Conservation (phyloP, 768 basidiomycete genomes). For the Roridomyces roridus region DNA sequence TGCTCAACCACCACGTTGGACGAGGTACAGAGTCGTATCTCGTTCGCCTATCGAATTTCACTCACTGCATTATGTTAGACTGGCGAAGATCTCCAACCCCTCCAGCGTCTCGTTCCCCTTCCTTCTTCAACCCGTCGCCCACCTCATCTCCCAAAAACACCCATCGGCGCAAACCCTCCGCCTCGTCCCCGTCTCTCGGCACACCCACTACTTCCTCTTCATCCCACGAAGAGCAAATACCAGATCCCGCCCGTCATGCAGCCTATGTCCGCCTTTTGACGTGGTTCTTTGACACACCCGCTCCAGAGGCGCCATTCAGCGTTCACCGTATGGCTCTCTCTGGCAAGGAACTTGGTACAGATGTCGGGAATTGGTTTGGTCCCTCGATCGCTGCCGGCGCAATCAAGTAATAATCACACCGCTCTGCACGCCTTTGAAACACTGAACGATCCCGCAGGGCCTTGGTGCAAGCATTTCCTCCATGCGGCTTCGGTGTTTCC, state of each 20-base stretch:
- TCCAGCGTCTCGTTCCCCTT: slow-evolving; percentile 14
- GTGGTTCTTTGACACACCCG: slow-evolving; percentile 94
- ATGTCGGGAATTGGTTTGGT: slow-evolving; percentile 98
- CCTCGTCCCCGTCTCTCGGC: slow-evolving; percentile 54
- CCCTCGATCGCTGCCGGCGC: slow-evolving; percentile 98
- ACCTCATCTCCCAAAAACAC: slow-evolving; percentile 24
- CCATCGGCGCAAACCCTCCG: slow-evolving; percentile 30
- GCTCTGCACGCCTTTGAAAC: background rate
- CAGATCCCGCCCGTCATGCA: slow-evolving; percentile 54
- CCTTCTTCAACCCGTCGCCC: slow-evolving; percentile 22
- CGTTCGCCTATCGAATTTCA: slow-evolving; percentile 26
- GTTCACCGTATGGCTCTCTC: slow-evolving; percentile 96
- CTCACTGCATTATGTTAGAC: slow-evolving; percentile 53
- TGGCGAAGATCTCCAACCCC: slow-evolving; percentile 75
- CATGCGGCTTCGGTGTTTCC: slow-evolving; percentile 80
- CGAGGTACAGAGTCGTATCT: slow-evolving; percentile 63
- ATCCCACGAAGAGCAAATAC: slow-evolving; percentile 24
- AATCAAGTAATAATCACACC: slow-evolving; percentile 67
- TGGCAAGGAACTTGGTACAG: slow-evolving; percentile 93
- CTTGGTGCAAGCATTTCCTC: slow-evolving; percentile 79
- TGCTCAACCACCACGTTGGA: slow-evolving; percentile 78
- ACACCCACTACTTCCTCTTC: slow-evolving; percentile 56
- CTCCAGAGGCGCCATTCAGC: slow-evolving; percentile 85
- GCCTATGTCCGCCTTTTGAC: slow-evolving; percentile 90
- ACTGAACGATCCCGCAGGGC: slow-evolving; percentile 49